Conservation (phyloP, 2,329 filamentous ascomycete species). For the Fusarium armeniacum region DNA sequence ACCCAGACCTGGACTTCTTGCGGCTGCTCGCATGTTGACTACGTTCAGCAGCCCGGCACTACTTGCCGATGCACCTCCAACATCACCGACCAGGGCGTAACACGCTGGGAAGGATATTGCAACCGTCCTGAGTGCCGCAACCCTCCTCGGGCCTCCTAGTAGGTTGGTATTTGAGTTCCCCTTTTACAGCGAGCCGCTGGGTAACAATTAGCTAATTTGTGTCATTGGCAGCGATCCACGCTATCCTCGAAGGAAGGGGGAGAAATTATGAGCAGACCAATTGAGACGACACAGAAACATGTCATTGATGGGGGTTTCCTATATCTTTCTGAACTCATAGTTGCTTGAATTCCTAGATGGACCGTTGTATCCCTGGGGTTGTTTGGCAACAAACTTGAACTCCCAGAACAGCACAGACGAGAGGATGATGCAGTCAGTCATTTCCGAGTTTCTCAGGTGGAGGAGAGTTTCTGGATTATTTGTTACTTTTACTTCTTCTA, state of each 20-base stretch:
- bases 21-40: conserved; percentile 50
- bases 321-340: conserved; percentile 26
- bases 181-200: conserved; percentile 11
- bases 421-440: conserved; percentile 43
- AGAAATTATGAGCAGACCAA: conserved; percentile 44
- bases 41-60: conserved; percentile 51
- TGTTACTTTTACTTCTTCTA: conserved; percentile 20
- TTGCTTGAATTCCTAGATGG: conserved; percentile 36
- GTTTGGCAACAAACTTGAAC: conserved; percentile 37
- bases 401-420: conserved; percentile 44
- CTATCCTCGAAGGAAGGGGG: conserved; percentile 42
- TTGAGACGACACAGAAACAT: conserved; percentile 2
- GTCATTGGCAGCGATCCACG: conserved; percentile 35
- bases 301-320: conserved; percentile 18
- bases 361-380: conserved; percentile 38
- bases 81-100: conserved; percentile 49
- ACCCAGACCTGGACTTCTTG: conserved; percentile 53
- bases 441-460: conserved; percentile 30
- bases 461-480: conserved; percentile 15
- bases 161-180: conserved; percentile 43
- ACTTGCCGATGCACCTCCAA: conserved; percentile 47
- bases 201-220: conserved; percentile 28
- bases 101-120: conserved; percentile 54
- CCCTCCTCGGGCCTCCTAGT: conserved; percentile 46
- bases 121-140: conserved; percentile 52